phyloP scores from a whole-genome alignment of 495 filamentous ascomycete species.

The Clavariopsis aquatica region DNA sequence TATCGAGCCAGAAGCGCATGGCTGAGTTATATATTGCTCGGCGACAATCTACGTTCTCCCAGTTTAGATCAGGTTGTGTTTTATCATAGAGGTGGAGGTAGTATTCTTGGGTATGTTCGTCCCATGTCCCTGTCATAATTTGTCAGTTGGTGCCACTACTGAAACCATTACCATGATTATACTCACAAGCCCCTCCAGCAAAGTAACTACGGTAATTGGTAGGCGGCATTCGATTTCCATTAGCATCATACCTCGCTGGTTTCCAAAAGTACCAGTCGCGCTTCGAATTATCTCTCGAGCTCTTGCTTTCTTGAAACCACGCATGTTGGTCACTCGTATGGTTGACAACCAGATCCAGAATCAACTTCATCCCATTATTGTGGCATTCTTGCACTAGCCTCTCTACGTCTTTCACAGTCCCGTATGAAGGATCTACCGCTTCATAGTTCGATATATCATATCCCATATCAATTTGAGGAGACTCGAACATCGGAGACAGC shows the following conservation, averaged over 20 bases:
- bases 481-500: constrained; percentile 41
- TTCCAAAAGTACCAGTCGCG: constrained; percentile 46
- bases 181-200: constrained; percentile 30
- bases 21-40: constrained; percentile 39
- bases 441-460: constrained; percentile 46
- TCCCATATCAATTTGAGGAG: constrained; percentile 44
- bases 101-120: constrained; percentile 44
- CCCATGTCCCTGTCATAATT: constrained; percentile 39
- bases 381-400: constrained; percentile 38
- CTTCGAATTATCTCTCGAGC: constrained; percentile 36
- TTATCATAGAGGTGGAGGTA: constrained; percentile 45
- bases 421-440: constrained; percentile 36
- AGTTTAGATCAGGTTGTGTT: constrained; percentile 47
- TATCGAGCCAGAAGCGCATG: constrained; percentile 44
- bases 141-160: too few relatives aligned
- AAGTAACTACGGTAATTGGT: constrained; percentile 44
- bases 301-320: constrained; percentile 43
- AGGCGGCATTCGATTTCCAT: constrained; percentile 40
- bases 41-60: constrained; percentile 39
- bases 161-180: too few relatives aligned
- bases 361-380: constrained; percentile 36
- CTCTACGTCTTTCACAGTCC: constrained; percentile 42
- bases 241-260: constrained; percentile 38
- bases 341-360: constrained; percentile 43
- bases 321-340: constrained; percentile 41